Percentiles rank a stretch among this genome's conserved stretches.
Conservation (phyloP, 768 basidiomycete species). For the Lactarius vividus region DNA sequence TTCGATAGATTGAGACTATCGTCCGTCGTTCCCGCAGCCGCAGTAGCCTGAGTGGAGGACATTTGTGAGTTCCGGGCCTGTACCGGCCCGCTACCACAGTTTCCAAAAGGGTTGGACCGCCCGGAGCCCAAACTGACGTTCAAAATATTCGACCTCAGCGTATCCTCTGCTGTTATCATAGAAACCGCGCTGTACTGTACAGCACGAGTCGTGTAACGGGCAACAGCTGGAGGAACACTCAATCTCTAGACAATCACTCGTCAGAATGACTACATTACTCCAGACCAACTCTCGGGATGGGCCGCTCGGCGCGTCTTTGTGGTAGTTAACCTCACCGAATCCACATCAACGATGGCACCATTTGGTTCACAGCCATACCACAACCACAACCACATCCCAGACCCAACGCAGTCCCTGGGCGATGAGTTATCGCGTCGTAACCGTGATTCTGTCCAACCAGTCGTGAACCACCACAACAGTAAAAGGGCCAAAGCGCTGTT, state of each 20-base stretch:
- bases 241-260: not conserved
- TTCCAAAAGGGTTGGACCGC: not conserved
- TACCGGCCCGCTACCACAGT: not conserved
- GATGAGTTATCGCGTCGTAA: not conserved
- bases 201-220: too few species aligned
- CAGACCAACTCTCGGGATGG: not conserved
- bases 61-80: not conserved
- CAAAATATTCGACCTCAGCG: too few species aligned
- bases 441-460: not conserved
- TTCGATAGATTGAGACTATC: not conserved
- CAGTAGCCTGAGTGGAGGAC: not conserved
- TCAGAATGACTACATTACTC: not conserved
- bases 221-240: not conserved
- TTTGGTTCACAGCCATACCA: not conserved
- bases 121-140: too few species aligned
- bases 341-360: not conserved
- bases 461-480: not conserved
- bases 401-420: not conserved
- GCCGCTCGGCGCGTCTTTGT: not conserved
- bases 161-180: too few species aligned
- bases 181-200: too few species aligned
- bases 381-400: not conserved
- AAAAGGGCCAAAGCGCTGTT: not conserved
- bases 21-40: not conserved
- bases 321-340: not conserved